phyloP scores from a whole-genome alignment of 2,329 filamentous ascomycete species.

The Rutstroemia sp. region DNA sequence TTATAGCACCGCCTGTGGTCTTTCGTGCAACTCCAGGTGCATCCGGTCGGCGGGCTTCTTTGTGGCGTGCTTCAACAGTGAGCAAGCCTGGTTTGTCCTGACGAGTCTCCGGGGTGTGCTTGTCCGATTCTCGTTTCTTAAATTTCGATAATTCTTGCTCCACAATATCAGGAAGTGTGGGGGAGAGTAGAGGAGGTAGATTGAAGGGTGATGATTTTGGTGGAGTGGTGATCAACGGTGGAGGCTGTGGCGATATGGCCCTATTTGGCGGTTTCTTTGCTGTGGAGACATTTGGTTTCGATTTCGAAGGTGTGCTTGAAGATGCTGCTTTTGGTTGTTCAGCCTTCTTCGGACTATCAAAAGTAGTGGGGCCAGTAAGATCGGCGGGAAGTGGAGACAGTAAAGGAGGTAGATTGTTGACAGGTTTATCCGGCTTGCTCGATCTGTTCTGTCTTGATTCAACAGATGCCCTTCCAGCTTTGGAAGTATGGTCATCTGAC shows the following conservation, averaged over 20 bases:
- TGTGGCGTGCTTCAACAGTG: slow-evolving; percentile 27
- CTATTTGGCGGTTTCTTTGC: slow-evolving; percentile 2
- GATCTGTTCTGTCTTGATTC: neutral
- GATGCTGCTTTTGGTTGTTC: slow-evolving; percentile 7
- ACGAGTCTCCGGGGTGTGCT: slow-evolving; percentile 10
- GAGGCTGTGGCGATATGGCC: neutral
- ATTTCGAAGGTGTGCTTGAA: slow-evolving; percentile 16
- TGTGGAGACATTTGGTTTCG: slow-evolving; percentile 4
- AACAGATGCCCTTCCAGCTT: slow-evolving; percentile 10
- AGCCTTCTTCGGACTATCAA: slow-evolving; percentile 5
- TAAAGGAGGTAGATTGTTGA: slow-evolving; percentile 9
- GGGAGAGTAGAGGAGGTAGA: slow-evolving; percentile 26
- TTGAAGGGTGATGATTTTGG: slow-evolving; percentile 10
- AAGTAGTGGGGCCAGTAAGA: neutral
- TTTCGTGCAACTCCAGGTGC: slow-evolving; percentile 29
- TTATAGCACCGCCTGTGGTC: slow-evolving; percentile 20
- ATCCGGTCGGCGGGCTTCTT: slow-evolving; percentile 26
- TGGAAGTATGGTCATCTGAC: slow-evolving; percentile 13
- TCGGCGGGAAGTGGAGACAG: slow-evolving; percentile 9
- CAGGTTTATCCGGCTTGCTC: slow-evolving; percentile 1
- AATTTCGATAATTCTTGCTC: slow-evolving; percentile 23
- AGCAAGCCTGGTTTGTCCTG: slow-evolving; percentile 12
- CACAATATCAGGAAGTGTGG: slow-evolving; percentile 25
- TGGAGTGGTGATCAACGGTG: slow-evolving; percentile 12
- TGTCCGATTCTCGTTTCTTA: slow-evolving; percentile 13